Evolutionary conservation across 2,329 filamentous ascomycete species (phyloP).

Genomic region (Fusarium solani-melongenae): DNA sequence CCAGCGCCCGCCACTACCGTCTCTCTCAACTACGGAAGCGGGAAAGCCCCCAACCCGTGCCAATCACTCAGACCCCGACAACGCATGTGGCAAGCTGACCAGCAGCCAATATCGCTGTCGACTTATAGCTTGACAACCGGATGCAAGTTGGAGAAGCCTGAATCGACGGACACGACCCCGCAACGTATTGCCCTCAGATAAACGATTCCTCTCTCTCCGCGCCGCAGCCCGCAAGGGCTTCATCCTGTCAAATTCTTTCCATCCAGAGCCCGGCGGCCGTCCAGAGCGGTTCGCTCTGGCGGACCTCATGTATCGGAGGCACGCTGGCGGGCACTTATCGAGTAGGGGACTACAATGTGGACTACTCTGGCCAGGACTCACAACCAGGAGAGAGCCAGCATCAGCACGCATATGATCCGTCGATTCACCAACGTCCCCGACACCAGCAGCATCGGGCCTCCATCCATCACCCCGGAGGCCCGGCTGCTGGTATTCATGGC

Average conservation of each 20-base stretch:
- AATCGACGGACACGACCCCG: slow-evolving; percentile 40
- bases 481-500: slow-evolving; percentile 59
- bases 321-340: slow-evolving; percentile 81
- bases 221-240: slow-evolving; percentile 66
- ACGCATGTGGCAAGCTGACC: slow-evolving; percentile 43
- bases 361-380: slow-evolving; percentile 76
- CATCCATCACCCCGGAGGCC: slow-evolving; percentile 58
- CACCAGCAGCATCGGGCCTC: slow-evolving; percentile 57
- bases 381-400: slow-evolving; percentile 73
- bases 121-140: slow-evolving; percentile 41
- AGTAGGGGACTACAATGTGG: slow-evolving; percentile 79
- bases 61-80: slow-evolving; percentile 37
- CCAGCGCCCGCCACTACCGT: slow-evolving; percentile 37
- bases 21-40: slow-evolving; percentile 43
- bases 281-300: slow-evolving; percentile 82
- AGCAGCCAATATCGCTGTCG: slow-evolving; percentile 39
- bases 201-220: slow-evolving; percentile 43
- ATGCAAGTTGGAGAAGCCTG: slow-evolving; percentile 35
- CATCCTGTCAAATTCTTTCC: slow-evolving; percentile 66
- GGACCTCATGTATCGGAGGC: slow-evolving; percentile 77
- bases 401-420: slow-evolving; percentile 70
- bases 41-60: slow-evolving; percentile 42
- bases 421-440: slow-evolving; percentile 50
- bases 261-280: slow-evolving; percentile 74
- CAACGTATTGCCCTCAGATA: slow-evolving; percentile 41